A percentile compares a stretch with the other conserved stretches of the same genome.
These are phyloP conservation scores for Saposhnikovia divaricata DNA, from an alignment of 129 eudicot genomes.

Conservation along the genomic window DNA sequence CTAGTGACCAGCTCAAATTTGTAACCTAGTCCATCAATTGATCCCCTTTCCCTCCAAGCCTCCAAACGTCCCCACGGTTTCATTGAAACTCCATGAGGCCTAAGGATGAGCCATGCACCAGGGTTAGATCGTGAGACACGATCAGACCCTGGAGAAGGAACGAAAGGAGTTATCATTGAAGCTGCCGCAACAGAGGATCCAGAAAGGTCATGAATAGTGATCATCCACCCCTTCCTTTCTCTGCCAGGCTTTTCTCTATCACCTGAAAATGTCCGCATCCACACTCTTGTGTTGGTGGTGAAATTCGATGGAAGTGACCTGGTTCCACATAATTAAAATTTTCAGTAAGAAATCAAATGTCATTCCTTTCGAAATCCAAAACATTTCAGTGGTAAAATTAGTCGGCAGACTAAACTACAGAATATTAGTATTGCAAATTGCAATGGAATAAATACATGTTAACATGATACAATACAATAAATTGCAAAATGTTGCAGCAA, in stretches of 20 bases:
- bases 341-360: constrained; percentile 9
- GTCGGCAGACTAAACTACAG: constrained; percentile 19
- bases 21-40: constrained; percentile 69
- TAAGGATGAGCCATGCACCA: constrained; percentile 96
- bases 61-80: constrained; percentile 99
- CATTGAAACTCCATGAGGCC: constrained; percentile 69
- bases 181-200: constrained; percentile 96
- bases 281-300: constrained; percentile 39
- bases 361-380: constrained; percentile 15
- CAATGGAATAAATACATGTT: background rate
- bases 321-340: constrained; percentile 14
- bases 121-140: constrained; percentile 92
- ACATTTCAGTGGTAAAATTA: constrained; percentile 2
- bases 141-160: constrained; percentile 75
- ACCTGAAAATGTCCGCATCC: constrained; percentile 56
- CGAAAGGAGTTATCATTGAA: constrained; percentile 93
- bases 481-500: constrained; percentile 1
- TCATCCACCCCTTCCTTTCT: constrained; percentile 94
- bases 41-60: constrained; percentile 94
- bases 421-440: background rate
- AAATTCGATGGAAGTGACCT: constrained; percentile 83
- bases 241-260: constrained; percentile 42
- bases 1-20: constrained; percentile 68
- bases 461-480: background rate
- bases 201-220: constrained; percentile 72